Evolutionary conservation across 169 alveolate genomes (phyloP).

Genomic region (Eimeria tenella): DNA sequence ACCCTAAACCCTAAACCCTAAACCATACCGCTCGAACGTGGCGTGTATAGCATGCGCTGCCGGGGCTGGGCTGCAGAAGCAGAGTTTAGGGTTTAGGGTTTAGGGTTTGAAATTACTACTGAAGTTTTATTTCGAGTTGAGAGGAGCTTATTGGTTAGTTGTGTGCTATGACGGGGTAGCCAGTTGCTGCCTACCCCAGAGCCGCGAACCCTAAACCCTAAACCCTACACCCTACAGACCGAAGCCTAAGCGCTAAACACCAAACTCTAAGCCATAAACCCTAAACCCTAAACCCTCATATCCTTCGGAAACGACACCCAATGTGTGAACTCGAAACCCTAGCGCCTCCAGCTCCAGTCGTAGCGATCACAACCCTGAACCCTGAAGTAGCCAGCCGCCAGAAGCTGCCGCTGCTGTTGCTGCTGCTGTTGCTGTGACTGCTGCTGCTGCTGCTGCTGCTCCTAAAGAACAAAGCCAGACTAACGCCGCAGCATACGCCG

Average conservation of each 20-base stretch:
- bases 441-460: too few relatives aligned
- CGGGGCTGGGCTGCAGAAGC: neutral
- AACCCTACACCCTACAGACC: neutral
- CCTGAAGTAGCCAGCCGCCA: neutral
- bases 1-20: slow-evolving; percentile 6
- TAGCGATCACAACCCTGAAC: neutral
- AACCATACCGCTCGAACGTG: neutral
- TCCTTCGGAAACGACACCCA: too few relatives aligned
- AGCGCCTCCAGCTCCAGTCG: too few relatives aligned
- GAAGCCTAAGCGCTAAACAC: neutral
- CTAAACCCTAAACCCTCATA: neutral
- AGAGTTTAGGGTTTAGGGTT: neutral
- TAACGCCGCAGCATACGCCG: too few relatives aligned
- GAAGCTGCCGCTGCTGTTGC: neutral
- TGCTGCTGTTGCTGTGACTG: too few relatives aligned
- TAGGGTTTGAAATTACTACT: neutral
- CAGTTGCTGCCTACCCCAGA: neutral
- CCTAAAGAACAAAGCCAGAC: too few relatives aligned
- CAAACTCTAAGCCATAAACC: neutral
- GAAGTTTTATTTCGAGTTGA: neutral
- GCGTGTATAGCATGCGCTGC: neutral
- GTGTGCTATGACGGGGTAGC: neutral
- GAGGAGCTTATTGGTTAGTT: too few relatives aligned
- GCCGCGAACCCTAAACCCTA: neutral
- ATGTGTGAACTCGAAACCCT: too few relatives aligned